phyloP scores from a whole-genome alignment of 1,284 basidiomycete species.

The Cryptococcus sp. region DNA sequence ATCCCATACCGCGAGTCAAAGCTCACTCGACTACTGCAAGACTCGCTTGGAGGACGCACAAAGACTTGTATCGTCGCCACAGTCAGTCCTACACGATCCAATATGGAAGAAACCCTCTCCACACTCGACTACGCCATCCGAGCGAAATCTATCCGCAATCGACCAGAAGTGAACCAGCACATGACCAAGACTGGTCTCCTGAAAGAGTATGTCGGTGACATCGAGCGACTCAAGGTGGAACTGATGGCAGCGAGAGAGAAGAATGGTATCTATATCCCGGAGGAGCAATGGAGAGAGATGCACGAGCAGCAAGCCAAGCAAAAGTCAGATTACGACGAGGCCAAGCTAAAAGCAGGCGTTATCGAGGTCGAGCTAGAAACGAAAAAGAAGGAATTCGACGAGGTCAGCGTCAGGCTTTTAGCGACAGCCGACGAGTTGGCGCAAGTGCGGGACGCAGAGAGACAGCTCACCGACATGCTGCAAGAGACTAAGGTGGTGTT shows the following conservation, averaged over 20 bases:
- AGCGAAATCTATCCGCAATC: conserved; percentile 94
- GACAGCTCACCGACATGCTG: conserved; percentile 62
- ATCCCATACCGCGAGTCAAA: conserved; percentile 90
- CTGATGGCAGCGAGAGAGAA: conserved; percentile 83
- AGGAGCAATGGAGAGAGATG: conserved; percentile 84
- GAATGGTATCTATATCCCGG: conserved; percentile 89
- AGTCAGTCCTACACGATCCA: conserved; percentile 83
- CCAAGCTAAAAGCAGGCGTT: conserved; percentile 75
- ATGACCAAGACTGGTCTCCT: conserved; percentile 90
- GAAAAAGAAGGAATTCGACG: conserved; percentile 86
- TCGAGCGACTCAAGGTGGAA: conserved; percentile 89
- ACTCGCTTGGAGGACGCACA: conserved; percentile 95
- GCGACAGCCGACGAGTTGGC: conserved; percentile 73
- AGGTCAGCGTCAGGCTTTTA: conserved; percentile 74
- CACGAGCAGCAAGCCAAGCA: conserved; percentile 71
- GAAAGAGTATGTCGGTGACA: conserved; percentile 94
- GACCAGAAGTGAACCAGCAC: conserved; percentile 92
- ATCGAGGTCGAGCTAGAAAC: conserved; percentile 76
- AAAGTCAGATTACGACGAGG: conserved; percentile 75
- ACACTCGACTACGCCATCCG: conserved; percentile 96
- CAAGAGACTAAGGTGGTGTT: conserved; percentile 63
- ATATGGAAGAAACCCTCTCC: conserved; percentile 95
- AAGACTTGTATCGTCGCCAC: conserved; percentile 99
- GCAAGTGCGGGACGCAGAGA: conserved; percentile 55
- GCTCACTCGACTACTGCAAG: conserved; percentile 94